Base-by-base conservation (phyloP, 176 grass and related monocot species). In the Puya raimondii region DNA sequence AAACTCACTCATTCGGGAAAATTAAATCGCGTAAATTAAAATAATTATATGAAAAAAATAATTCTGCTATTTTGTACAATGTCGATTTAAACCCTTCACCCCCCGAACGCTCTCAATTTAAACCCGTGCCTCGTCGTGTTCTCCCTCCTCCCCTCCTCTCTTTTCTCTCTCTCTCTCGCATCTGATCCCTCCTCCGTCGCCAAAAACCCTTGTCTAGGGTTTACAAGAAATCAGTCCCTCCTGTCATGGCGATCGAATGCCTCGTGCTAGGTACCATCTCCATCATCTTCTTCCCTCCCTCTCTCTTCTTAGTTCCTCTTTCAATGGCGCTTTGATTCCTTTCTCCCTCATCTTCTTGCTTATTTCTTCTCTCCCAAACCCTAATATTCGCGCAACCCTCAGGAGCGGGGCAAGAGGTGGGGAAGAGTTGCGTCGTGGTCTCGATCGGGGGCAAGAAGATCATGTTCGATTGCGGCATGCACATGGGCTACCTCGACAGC, bases 401-500 rank as follows among this genome's bases (percentile, higher is more conserved):
- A 91, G 93, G 93, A 29, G 86, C 93, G 6, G 93, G 93, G 61
- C 89, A 97, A 72, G 93, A 97, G 69, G 93, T 92, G 53, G 93
- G 93, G 25, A 97, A 97, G 80, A 97, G 93, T 80, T 97, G 93
- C 61, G 84, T 85, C 4, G 89, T 92, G 79, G 89, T 64, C 23
- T 81, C 79, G 48, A 81, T 97, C 58, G 82, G 82, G 7, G 93
- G 82, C 2, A 97, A 92, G 86, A 78, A 80, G 7, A 64, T 97
- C 49, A 97, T 97, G 93, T 92, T 92, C 53, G 93, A 97, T 61
- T 97, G 93, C 12, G 93, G 93, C 15, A 97, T 97, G 89, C 93
- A 97, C 80, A 92, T 97, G 89, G 86, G 89, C 53, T 78, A 83
- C 81, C 77, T 80, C 15, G 93, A 97, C 13, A 17, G 51, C 58